Conservation (phyloP, 2,329 filamentous ascomycete genomes). For the Aspergillus phoenicis region DNA sequence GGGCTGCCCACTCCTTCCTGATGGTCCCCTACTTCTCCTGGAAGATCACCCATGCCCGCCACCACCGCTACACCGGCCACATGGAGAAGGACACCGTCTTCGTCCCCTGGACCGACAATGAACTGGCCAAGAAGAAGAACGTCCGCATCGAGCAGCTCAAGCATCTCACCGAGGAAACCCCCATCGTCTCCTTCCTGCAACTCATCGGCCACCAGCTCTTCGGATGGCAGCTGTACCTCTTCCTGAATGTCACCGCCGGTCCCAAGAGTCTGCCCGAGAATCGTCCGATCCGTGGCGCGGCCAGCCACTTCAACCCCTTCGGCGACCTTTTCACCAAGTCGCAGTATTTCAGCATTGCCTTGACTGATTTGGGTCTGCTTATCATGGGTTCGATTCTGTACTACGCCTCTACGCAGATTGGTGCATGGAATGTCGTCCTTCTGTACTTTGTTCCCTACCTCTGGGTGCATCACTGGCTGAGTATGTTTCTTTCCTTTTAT, state of each 20-base stretch:
- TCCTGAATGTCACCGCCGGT: conserved; percentile 60
- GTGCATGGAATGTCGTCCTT: conserved; percentile 58
- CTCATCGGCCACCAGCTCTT: conserved; percentile 65
- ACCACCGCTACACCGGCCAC: conserved; percentile 70
- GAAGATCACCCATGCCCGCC: conserved; percentile 70
- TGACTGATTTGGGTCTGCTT: conserved; percentile 63
- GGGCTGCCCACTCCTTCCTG: conserved; percentile 66
- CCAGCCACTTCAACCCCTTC: conserved; percentile 63
- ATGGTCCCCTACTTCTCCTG: conserved; percentile 73
- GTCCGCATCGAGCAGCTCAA: conserved; percentile 56
- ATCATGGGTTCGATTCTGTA: conserved; percentile 57
- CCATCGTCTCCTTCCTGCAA: conserved; percentile 57
- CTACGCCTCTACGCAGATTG: conserved; percentile 56
- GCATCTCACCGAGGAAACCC: conserved; percentile 60
- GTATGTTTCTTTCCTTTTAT: conserved; percentile 45
- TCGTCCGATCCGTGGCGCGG: conserved; percentile 23
- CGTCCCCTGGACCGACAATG: conserved; percentile 54
- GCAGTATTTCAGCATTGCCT: conserved; percentile 59
- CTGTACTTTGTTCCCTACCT: conserved; percentile 67
- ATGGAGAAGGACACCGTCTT: conserved; percentile 70
- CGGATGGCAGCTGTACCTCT: conserved; percentile 66
- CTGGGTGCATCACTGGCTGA: conserved; percentile 72
- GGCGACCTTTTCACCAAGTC: conserved; percentile 62
- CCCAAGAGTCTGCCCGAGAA: conserved; percentile 46
- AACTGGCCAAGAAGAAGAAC: conserved; percentile 42